Evolutionary conservation across 352 stramenopile species (phyloP).

Genomic region (Elongisporangium prolatum): DNA sequence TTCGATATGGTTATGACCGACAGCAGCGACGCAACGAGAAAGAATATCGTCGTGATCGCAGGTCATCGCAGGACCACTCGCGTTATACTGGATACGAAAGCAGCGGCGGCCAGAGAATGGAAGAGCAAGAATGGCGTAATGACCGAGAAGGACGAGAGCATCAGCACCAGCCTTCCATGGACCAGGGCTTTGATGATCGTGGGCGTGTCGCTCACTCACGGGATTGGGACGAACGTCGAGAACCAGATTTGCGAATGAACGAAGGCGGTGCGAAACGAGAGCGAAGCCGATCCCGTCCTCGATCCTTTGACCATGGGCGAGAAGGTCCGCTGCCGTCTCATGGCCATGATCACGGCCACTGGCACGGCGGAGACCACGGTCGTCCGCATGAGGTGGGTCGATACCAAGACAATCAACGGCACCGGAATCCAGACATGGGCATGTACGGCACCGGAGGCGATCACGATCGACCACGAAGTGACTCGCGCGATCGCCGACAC

Average conservation of each 20-base stretch:
- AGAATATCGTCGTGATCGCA: neutral
- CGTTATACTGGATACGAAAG: neutral
- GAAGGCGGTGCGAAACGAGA: neutral
- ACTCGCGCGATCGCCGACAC: neutral
- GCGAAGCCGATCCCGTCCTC: neutral
- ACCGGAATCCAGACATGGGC: slow-evolving; percentile 1
- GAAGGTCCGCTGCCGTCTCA: neutral
- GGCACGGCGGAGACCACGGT: slow-evolving; percentile 1
- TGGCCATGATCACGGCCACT: slow-evolving; percentile 2
- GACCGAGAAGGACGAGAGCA: neutral
- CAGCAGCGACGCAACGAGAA: neutral
- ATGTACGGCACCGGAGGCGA: neutral
- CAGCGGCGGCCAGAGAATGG: neutral
- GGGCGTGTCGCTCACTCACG: neutral
- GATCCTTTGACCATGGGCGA: neutral
- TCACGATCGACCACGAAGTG: neutral
- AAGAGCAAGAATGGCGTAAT: neutral
- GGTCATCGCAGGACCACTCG: neutral
- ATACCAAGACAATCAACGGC: slow-evolving; percentile 1
- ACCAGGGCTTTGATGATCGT: neutral
- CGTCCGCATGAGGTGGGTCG: neutral
- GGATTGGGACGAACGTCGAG: neutral
- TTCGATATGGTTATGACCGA: neutral
- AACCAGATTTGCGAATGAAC: neutral
- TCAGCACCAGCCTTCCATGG: neutral